Evolutionary conservation across 768 basidiomycete species (phyloP).

Genomic region (Suillus weaverae): DNA sequence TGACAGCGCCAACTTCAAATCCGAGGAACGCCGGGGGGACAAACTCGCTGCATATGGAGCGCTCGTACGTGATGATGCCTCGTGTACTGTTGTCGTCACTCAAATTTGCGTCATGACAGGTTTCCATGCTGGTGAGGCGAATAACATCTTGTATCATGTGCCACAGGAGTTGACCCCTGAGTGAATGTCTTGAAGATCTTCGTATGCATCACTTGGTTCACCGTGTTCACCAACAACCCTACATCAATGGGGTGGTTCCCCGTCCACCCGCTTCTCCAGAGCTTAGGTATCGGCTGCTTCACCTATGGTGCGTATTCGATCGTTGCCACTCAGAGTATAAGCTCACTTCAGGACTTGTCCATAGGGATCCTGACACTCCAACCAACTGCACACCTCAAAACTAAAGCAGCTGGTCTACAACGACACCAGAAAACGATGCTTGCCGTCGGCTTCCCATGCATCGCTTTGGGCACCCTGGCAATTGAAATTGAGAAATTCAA

Average conservation of each 20-base stretch:
- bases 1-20: conserved; percentile 24
- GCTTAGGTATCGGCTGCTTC: conserved; percentile 53
- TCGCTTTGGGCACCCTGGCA: conserved; percentile 60
- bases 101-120: conserved; percentile 10
- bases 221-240: conserved; percentile 48
- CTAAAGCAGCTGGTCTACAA: conserved; percentile 64
- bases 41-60: conserved; percentile 32
- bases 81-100: not conserved
- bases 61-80: conserved; percentile 33
- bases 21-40: conserved; percentile 43
- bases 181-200: conserved; percentile 34
- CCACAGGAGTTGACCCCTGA: not conserved
- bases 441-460: conserved; percentile 51
- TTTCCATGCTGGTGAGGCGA: conserved; percentile 19
- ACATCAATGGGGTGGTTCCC: conserved; percentile 57
- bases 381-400: conserved; percentile 64
- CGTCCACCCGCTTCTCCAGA: conserved; percentile 65
- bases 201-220: conserved; percentile 43
- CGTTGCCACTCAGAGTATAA: not conserved
- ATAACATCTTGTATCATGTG: conserved; percentile 1
- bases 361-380: conserved; percentile 75
- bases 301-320: conserved; percentile 52
- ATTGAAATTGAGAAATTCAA: conserved; percentile 63
- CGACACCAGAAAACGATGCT: conserved; percentile 70
- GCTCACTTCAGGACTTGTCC: not conserved